Evolutionary conservation across 805 yeast species (phyloP), one percentile per base, ranked within the genome.

Genomic region (Barnettozyma vustinii): DNA sequence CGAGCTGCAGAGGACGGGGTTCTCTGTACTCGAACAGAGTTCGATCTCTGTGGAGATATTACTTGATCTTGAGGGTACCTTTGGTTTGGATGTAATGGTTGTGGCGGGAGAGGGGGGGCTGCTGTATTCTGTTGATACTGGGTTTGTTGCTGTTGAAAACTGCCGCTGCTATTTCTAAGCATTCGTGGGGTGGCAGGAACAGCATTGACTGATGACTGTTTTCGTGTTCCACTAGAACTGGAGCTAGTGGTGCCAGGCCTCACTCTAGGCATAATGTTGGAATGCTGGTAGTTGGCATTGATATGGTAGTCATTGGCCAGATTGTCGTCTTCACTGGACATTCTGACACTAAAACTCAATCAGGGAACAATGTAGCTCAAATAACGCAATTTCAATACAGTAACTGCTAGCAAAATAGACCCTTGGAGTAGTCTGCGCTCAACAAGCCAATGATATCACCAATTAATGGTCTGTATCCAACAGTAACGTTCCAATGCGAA

Each of bases 161-260:
- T 64, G 1, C 76, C 76, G 52, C 80, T 74, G 3, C 77, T 76
- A 57, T 78, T 79, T 56, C 85, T 71, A 43, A 82, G 65, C 87
- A 83, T 83, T 56, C 87, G 67, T 9, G 87, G 86, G 1, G 88
- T 82, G 2, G 87, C 87, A 2, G 85, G 86, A 4, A 73, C 76
- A 9, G 60, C 60, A 4, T 21, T 44, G 21, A 57, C 36, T 4
- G 59, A 58, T 2, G 55, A 58, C 19, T 46, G 51, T 19, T 53
- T 49, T 9, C 42, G 46, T 1, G 57, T 37, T 2, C 49, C 40
- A 25, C 44, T 41, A 8, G 49, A 44, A 21, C 37, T 19, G 2
- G 56, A 51, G 16, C 47, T 46, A 1, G 44, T 39, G 0, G 49
- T 42, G 10, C 47, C 15, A 2, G 62, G 48, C 56, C 65, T 57